A percentile compares a stretch with the other conserved stretches of the same genome.
phyloP scores from a whole-genome alignment of 371 early-diverging fungal genomes.

The Gilbertella persicaria region DNA sequence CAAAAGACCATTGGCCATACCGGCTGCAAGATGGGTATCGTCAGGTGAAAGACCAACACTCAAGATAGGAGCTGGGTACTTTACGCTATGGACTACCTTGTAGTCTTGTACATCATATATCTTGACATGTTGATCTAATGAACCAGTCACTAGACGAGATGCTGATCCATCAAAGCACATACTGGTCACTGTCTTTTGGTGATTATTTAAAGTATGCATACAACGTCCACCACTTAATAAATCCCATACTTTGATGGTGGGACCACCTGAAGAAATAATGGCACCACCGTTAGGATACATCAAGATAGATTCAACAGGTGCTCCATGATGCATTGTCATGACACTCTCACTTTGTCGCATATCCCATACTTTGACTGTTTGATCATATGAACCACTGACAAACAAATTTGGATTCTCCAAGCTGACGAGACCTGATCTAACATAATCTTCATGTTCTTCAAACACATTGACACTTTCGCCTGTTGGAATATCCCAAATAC shows the following conservation, averaged over 20 bases:
- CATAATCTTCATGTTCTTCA: constrained; percentile 89
- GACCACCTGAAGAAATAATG: constrained; percentile 80
- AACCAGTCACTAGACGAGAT: constrained; percentile 83
- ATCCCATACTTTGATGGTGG: constrained; percentile 88
- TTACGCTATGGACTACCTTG: constrained; percentile 83
- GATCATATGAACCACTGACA: constrained; percentile 93
- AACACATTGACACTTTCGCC: constrained; percentile 75
- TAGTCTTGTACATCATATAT: constrained; percentile 84
- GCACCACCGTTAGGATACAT: constrained; percentile 86
- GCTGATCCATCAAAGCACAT: constrained; percentile 78
- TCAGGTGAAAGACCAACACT: constrained; percentile 84
- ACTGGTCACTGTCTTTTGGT: constrained; percentile 94
- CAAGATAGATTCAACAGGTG: constrained; percentile 87
- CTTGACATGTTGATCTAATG: constrained; percentile 95
- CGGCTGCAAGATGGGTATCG: constrained; percentile 87
- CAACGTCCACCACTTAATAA: constrained; percentile 79
- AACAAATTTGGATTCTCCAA: constrained; percentile 80
- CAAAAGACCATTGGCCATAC: constrained; percentile 90
- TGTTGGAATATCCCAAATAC: constrained; percentile 92
- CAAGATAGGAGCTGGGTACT: constrained; percentile 91
- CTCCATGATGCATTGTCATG: constrained; percentile 82
- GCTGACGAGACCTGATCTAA: constrained; percentile 75
- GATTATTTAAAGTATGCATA: constrained; percentile 78
- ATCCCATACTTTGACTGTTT: constrained; percentile 92
- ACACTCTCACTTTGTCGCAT: constrained; percentile 72